These are phyloP conservation scores for Zymoseptoria brevis DNA, from an alignment of 2,329 filamentous ascomycete species.

Conservation along the genomic window DNA sequence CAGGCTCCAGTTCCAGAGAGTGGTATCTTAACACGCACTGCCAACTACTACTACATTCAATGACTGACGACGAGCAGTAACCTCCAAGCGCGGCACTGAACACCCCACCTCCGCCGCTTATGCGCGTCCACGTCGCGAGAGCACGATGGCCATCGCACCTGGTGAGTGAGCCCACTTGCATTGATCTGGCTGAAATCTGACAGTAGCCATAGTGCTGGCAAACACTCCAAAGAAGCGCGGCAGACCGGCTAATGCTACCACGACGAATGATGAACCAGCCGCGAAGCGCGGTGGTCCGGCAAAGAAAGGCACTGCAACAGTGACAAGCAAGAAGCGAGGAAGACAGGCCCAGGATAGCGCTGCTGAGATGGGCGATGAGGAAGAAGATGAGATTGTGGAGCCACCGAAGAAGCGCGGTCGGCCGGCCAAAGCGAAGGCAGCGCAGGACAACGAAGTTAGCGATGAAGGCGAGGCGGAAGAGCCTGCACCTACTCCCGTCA, in stretches of 20 bases:
- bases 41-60: constrained; percentile 1
- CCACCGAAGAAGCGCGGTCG: constrained; percentile 26
- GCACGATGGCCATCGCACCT: neutral
- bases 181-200: too few relatives aligned
- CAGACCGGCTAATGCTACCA: constrained; percentile 5
- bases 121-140: constrained; percentile 17
- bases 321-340: constrained; percentile 11
- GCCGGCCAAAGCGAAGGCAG: constrained; percentile 9
- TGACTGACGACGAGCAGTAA: constrained; percentile 12
- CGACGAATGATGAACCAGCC: constrained; percentile 9
- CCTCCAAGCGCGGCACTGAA: constrained; percentile 20
- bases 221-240: constrained; percentile 12
- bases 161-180: neutral
- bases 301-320: constrained; percentile 4
- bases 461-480: constrained; percentile 4
- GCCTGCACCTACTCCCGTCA: constrained; percentile 15
- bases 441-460: constrained; percentile 1
- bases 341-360: constrained; percentile 1
- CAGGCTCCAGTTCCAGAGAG: neutral
- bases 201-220: neutral
- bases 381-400: constrained; percentile 4
- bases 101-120: constrained; percentile 23
- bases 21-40: neutral
- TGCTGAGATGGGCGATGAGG: constrained; percentile 1
- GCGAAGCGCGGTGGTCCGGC: constrained; percentile 25